A percentile compares a stretch with the other conserved stretches of the same genome.
These are phyloP conservation scores for Leccinum pseudoinsigne DNA, from an alignment of 1,284 basidiomycete genomes.

Conservation along the genomic window DNA sequence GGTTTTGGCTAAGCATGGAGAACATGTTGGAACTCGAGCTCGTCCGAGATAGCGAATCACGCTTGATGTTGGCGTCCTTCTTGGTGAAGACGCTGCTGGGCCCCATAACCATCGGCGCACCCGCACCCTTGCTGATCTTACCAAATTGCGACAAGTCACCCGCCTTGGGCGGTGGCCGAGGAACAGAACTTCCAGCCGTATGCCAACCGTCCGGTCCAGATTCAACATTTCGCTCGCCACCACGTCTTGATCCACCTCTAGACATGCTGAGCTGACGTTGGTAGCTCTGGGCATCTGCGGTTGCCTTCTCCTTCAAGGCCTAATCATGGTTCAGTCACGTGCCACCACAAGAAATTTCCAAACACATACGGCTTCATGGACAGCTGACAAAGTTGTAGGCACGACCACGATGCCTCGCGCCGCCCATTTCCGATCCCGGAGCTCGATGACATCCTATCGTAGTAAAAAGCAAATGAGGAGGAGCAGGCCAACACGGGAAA, in stretches of 20 bases:
- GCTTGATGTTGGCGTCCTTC: conserved; percentile 58
- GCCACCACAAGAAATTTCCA: conserved; percentile 7
- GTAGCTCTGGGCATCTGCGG: conserved; percentile 60
- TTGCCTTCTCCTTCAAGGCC: conserved; percentile 71
- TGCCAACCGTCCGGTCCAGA: conserved; percentile 84
- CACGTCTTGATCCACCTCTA: conserved; percentile 84
- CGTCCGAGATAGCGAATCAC: conserved; percentile 74
- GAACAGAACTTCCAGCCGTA: conserved; percentile 60
- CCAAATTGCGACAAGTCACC: conserved; percentile 89
- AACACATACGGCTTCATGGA: conserved; percentile 78
- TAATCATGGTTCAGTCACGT: conserved; percentile 33
- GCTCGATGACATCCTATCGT: conserved; percentile 82
- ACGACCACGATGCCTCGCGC: conserved; percentile 72
- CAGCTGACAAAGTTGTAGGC: conserved; percentile 88
- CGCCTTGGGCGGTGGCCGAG: conserved; percentile 72
- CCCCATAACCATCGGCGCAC: conserved; percentile 64
- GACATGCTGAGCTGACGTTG: conserved; percentile 57
- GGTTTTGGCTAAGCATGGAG: conserved; percentile 67
- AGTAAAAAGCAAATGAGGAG: conserved; percentile 7
- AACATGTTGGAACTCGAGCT: conserved; percentile 89
- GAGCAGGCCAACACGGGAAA: conserved; percentile 5
- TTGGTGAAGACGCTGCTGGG: conserved; percentile 80
- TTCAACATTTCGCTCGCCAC: conserved; percentile 66
- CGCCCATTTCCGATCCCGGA: conserved; percentile 84
- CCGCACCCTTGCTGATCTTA: conserved; percentile 68